phyloP scores from a whole-genome alignment of 768 basidiomycete genomes.

The Cantharellus cinnabarinus region DNA sequence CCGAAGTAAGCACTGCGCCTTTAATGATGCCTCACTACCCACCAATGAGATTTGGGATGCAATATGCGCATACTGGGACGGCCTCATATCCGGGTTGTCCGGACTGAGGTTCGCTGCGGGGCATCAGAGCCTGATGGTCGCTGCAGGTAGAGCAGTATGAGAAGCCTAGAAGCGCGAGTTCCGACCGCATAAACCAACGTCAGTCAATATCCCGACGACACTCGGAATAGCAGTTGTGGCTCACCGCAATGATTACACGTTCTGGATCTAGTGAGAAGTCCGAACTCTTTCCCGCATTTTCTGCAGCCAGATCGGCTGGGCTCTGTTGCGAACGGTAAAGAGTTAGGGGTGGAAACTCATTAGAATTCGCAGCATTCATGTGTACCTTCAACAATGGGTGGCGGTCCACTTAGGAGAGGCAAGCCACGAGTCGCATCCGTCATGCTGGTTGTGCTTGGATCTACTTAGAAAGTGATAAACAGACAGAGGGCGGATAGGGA shows the following conservation, averaged over 20 bases:
- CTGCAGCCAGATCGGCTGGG: conserved; percentile 6
- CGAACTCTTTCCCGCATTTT: conserved; percentile 8
- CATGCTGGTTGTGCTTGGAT: neutral
- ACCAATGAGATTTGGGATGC: conserved; percentile 8
- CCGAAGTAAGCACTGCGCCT: neutral
- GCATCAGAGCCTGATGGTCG: conserved; percentile 9
- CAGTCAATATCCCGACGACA: no score
- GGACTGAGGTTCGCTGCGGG: neutral
- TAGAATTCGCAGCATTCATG: no score
- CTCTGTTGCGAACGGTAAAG: neutral
- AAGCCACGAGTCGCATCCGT: conserved; percentile 10
- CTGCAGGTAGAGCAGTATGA: conserved; percentile 8
- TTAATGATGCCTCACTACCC: neutral
- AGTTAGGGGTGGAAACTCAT: no score
- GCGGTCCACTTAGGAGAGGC: conserved; percentile 8
- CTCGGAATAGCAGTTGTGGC: neutral
- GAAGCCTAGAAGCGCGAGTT: conserved; percentile 3
- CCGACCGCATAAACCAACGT: neutral
- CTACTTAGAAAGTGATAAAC: no score
- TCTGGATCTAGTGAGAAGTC: conserved; percentile 2
- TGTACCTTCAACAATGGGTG: conserved; percentile 1
- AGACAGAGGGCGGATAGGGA: no score
- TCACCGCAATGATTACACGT: conserved; percentile 8
- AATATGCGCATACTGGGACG: conserved; percentile 8
- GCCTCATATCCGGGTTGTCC: conserved; percentile 7